Evolutionary conservation across 257 asterid genomes (phyloP).

Genomic region (Primulina tabacum): DNA sequence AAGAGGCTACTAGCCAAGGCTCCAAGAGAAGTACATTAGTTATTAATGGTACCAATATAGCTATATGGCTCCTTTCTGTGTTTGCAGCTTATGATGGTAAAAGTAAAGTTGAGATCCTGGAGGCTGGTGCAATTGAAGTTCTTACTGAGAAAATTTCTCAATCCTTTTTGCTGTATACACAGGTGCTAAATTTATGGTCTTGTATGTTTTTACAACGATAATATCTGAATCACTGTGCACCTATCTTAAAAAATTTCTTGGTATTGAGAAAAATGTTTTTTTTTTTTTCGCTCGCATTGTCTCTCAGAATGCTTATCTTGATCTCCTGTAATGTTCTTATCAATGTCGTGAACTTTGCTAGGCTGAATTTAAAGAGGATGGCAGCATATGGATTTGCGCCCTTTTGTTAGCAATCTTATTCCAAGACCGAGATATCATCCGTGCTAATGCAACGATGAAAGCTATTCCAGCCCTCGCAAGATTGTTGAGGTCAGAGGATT

Average conservation of each 20-base stretch:
- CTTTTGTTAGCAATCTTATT: conserved; percentile 72
- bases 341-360: conserved; percentile 28
- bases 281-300: conserved; percentile 13
- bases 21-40: conserved; percentile 63
- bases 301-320: conserved; percentile 13
- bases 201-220: conserved; percentile 9
- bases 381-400: conserved; percentile 82
- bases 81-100: conserved; percentile 74
- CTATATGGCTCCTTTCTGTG: conserved; percentile 85
- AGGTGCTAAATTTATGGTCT: conserved; percentile 41
- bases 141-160: conserved; percentile 77
- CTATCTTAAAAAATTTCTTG: conserved; percentile 1
- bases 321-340: conserved; percentile 19
- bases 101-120: conserved; percentile 74
- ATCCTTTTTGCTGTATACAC: conserved; percentile 58
- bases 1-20: conserved; percentile 42
- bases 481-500: conserved; percentile 83
- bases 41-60: conserved; percentile 67
- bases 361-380: conserved; percentile 84
- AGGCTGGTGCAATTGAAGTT: conserved; percentile 91
- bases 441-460: conserved; percentile 81
- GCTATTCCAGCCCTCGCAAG: conserved; percentile 78
- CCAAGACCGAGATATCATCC: conserved; percentile 84
- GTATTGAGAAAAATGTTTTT: conserved; percentile 16
- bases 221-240: conserved; percentile 12